phyloP scores from a whole-genome alignment of 1,284 basidiomycete genomes.

The Austroboletus novae-zelandiae region DNA sequence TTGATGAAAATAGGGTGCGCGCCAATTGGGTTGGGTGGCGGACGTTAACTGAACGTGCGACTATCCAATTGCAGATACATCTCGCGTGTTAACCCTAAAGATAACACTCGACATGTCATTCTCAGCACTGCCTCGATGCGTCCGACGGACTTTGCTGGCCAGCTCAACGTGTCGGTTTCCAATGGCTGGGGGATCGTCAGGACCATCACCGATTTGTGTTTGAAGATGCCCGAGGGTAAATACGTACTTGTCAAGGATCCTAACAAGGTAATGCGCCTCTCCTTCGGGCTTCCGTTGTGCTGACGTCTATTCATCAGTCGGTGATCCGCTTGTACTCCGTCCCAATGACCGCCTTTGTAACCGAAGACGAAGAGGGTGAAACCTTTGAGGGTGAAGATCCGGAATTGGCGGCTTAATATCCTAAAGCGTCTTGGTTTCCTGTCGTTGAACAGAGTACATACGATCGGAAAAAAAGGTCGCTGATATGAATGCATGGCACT shows the following conservation, averaged over 20 bases:
- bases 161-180: slow-evolving; percentile 92
- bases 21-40: background rate
- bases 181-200: slow-evolving; percentile 99
- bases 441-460: background rate
- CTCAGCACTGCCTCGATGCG: slow-evolving; percentile 94
- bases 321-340: slow-evolving; percentile 93
- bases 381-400: slow-evolving; percentile 51
- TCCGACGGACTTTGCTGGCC: slow-evolving; percentile 90
- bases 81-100: slow-evolving; percentile 90
- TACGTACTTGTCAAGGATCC: slow-evolving; percentile 96
- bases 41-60: slow-evolving; percentile 8
- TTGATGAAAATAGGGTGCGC: slow-evolving; percentile 95
- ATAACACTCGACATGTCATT: slow-evolving; percentile 94
- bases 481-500: background rate
- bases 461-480: background rate
- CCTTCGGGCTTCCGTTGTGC: slow-evolving; percentile 1
- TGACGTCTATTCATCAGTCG: slow-evolving; percentile 52
- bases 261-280: slow-evolving; percentile 68
- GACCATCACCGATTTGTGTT: slow-evolving; percentile 86
- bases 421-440: background rate
- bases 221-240: slow-evolving; percentile 96
- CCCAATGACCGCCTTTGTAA: slow-evolving; percentile 82
- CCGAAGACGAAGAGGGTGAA: slow-evolving; percentile 56
- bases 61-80: slow-evolving; percentile 62
- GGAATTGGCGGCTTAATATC: slow-evolving; percentile 33